Percentiles rank a stretch among this genome's conserved stretches.
Conservation (phyloP, 148 eudicot genomes). For the Vaccinium corymbosum region DNA sequence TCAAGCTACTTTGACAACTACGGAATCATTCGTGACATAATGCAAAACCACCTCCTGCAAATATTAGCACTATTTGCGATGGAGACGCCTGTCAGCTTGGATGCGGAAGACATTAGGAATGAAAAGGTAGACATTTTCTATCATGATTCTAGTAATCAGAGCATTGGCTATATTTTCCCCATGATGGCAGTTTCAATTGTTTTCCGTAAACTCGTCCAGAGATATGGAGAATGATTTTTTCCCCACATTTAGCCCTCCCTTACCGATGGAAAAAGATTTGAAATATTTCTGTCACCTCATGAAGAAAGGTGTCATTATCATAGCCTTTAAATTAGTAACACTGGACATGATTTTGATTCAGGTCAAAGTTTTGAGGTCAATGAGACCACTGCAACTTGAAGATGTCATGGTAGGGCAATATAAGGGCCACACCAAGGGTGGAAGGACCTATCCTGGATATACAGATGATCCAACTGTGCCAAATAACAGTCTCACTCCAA, state of each 20-base stretch:
- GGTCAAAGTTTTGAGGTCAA: conserved; percentile 89
- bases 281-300: neutral
- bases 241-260: neutral
- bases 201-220: neutral
- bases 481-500: conserved; percentile 61
- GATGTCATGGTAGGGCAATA: conserved; percentile 76
- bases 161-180: neutral
- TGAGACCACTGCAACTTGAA: conserved; percentile 57
- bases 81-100: conserved; percentile 93
- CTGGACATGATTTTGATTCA: conserved; percentile 20
- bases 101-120: conserved; percentile 82
- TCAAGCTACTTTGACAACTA: conserved; percentile 70
- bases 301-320: neutral
- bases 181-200: neutral
- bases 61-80: conserved; percentile 86
- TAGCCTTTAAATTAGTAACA: neutral
- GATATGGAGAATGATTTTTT: neutral
- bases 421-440: conserved; percentile 68
- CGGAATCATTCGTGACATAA: conserved; percentile 85
- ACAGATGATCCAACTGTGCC: conserved; percentile 79
- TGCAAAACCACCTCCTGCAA: conserved; percentile 93
- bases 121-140: conserved; percentile 57
- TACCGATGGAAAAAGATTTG: neutral
- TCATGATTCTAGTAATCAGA: neutral
- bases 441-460: conserved; percentile 53